Percentiles rank a stretch among this genome's conserved stretches.
Conservation (phyloP, 768 basidiomycete species). For the Xerocomus potaroensis region DNA sequence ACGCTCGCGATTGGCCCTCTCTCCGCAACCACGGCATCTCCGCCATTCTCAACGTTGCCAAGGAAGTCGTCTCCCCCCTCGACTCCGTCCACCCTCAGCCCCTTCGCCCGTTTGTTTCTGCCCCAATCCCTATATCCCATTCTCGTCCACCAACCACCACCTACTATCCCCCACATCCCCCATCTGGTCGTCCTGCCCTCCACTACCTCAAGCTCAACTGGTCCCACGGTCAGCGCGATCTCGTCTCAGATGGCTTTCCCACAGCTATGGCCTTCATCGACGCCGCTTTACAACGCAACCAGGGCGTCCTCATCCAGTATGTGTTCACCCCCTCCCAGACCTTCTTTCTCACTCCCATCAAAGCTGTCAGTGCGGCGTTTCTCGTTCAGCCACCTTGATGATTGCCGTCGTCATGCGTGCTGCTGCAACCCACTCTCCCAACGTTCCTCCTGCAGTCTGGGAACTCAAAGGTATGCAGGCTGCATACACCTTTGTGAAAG, state of each 20-base stretch:
- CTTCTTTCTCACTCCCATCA: constrained; percentile 13
- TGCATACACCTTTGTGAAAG: constrained; percentile 85
- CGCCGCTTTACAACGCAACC: constrained; percentile 66
- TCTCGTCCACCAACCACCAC: constrained; percentile 39
- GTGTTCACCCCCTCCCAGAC: constrained; percentile 32
- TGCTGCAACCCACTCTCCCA: constrained; percentile 62
- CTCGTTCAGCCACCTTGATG: constrained; percentile 83
- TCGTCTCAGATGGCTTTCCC: constrained; percentile 75
- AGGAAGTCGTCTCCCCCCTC: constrained; percentile 79
- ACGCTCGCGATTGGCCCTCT: constrained; percentile 75
- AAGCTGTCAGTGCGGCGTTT: constrained; percentile 93
- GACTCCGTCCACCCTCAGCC: constrained; percentile 46
- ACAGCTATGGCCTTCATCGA: constrained; percentile 81
- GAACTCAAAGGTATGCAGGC: constrained; percentile 84
- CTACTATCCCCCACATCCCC: constrained; percentile 63
- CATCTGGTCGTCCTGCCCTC: constrained; percentile 70
- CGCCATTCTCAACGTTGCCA: constrained; percentile 87
- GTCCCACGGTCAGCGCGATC: constrained; percentile 92
- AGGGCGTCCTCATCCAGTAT: constrained; percentile 82
- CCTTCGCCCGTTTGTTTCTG: constrained; percentile 60
- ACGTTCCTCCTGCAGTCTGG: constrained; percentile 72
- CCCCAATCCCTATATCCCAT: constrained; percentile 53
- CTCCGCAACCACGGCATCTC: constrained; percentile 70
- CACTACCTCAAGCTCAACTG: constrained; percentile 87
- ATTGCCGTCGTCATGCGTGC: constrained; percentile 94